Evolutionary conservation across 2,329 filamentous ascomycete genomes (phyloP), one percentile per base, ranked within the genome.

Genomic region (Clonostachys byssicola): DNA sequence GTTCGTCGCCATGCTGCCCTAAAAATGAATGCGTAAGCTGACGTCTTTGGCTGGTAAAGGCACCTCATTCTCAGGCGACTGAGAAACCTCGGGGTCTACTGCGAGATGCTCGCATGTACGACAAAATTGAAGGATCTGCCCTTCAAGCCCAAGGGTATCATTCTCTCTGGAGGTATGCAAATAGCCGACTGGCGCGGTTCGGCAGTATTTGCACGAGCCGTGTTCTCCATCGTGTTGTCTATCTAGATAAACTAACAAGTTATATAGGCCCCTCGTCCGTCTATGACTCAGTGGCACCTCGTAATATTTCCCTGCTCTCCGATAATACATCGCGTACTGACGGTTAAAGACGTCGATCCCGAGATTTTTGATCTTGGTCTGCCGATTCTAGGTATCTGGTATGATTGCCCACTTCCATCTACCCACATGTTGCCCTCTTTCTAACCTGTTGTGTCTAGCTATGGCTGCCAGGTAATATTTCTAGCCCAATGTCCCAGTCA

Each of bases 41-140:
- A 39, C 36, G 12, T 13, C 17, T 43, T 23, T 40, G 48, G 80
- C 20, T 85, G 89, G 67, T 86, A 85, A 60, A 84, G 81, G 39
- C 86, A 91, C 65, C 73, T 92, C 38, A 90, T 92, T 60, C 83
- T 83, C 10, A 77, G 89, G 47, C 81, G 89, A 34, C 77, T 95
- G 30, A 80, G 90, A 56, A 82, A 87, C 57, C 78, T 95, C 67
- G 86, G 86, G 71, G 80, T 95, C 64, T 96, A 88, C 74, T 83
- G 83, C 51, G 91, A 96, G 72, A 87, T 95, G 85, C 81, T 95
- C 40, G 88, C 88, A 18, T 95, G 91, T 69, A 95, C 86, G 42
- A 84, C 87, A 59, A 92, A 92, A 73, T 68, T 95, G 18, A 72
- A 80, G 7, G 88, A 94, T 47, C 77, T 96, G 34, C 63, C 75